Conservation (phyloP, 2,329 filamentous ascomycete species). For the Fusarium nodosum region DNA sequence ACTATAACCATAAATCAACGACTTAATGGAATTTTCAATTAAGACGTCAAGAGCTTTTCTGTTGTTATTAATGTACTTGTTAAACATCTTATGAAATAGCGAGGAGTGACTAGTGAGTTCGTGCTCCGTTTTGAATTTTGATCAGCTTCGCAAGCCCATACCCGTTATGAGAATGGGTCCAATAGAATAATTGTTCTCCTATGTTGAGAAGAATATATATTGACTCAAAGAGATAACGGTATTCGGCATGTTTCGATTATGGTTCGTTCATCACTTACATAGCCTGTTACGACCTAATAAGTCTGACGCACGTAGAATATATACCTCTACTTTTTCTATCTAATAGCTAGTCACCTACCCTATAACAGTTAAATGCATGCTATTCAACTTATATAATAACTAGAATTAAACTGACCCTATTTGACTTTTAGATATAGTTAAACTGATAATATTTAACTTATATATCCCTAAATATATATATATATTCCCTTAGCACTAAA, state of each 20-base stretch:
- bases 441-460: background rate
- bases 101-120: background rate
- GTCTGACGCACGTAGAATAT: too few species aligned
- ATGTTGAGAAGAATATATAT: background rate
- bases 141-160: background rate
- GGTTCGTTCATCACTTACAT: background rate
- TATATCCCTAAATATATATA: background rate
- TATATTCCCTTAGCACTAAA: background rate
- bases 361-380: too few species aligned
- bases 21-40: too few species aligned
- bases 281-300: too few species aligned
- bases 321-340: too few species aligned
- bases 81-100: background rate
- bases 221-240: background rate
- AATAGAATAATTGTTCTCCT: background rate
- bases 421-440: background rate
- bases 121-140: background rate
- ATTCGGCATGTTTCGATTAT: background rate
- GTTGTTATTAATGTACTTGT: background rate
- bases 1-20: background rate
- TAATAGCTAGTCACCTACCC: too few species aligned
- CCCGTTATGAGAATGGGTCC: background rate
- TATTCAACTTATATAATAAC: background rate
- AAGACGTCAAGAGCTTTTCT: background rate
- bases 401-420: background rate